Base-by-base conservation (phyloP, 306 rosid species). In the Leucaena leucocephala region DNA sequence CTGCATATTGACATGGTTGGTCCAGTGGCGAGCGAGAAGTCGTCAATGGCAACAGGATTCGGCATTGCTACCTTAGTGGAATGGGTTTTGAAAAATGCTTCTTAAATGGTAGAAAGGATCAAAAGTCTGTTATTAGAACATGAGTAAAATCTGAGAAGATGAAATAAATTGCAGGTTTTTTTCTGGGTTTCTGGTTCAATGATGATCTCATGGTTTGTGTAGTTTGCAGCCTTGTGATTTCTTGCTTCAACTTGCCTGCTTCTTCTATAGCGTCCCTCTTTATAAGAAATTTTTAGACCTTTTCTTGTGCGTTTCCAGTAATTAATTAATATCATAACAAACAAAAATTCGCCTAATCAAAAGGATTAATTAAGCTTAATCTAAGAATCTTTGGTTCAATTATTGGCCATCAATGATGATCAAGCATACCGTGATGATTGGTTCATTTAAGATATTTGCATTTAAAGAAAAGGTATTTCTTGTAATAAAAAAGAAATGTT, bases 1-100 rank as follows among this genome's bases (percentile, higher is more conserved):
- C 82, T 93, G 97, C 99, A 96, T 76, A 90, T 96, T 61, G 99
- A 96, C 89, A 58, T 96, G 80, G 97, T 97, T 48, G 99, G 99
- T 45, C 98, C 98, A 1, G 99, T 89, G 59, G 87, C 90, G 90
- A 93, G 74, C 38, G 97, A 96, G 22, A 91, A 96, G 90, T 90
- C 89, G 78, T 89, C 82, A 7, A 22, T 88, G 0, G 98, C 94
- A 1, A 96, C 99, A 4, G 98, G 98, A 54, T 96, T 96, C 55
- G 98, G 98, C 72, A 72, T 96, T 43, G 85, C 97, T 68, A 93
- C 99, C 48, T 72, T 93, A 46, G 98, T 93, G n/a, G 98, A 96
- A 81, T 96, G 99, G 99, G 94, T 93, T 81, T 76, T 88, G 89
- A 93, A 88, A 81, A 91, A 96, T 55, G 85, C 95, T 33, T 83